Evolutionary conservation across 208 protist species (phyloP), one percentile per base, ranked within the genome.

Genomic region (Trypanosomatidae sp.): DNA sequence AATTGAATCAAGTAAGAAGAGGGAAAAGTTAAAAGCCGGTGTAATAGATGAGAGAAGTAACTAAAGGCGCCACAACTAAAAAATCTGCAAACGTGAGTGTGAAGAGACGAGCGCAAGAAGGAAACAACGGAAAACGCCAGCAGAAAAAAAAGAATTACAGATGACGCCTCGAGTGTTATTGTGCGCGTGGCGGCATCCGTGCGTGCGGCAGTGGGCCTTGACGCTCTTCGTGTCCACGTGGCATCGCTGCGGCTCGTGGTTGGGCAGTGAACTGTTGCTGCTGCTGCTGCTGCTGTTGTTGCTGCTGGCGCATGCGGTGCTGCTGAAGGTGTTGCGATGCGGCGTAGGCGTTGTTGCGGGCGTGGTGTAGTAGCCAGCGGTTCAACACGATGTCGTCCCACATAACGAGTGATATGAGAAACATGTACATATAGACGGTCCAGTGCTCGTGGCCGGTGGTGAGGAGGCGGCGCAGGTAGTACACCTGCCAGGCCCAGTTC

Each of bases 401-500:
- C 86, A 96, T 91, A 33, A 94, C 89, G 5, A 96, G 79, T 19
- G 79, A 87, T 62, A 96, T 92, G 53, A 93, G 78, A 9, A 80
- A 15, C 85, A 96, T 92, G 75, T 96, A 96, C 50, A 82, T 77
- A 64, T 96, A 96, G 17, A 96, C 89, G 8, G 89, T 93, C 88
- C 89, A 94, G 79, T 93, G 89, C 13, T 86, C 86, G 33, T 91
- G 62, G 0, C 82, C 83, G 28, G 49, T 78, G 30, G 66, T 75
- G 44, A 96, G 68, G n/a, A 96, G 81, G 25, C 86, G 88, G 50
- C 83, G 84, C 22, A 96, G 62, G 77, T 96, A 98, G 82, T 94
- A 92, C 41, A 91, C 84, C 73, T 98, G 95, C 93, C 95, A 98
- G 2, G 71, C 60, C 93, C 95, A 98, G 75, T 98, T 98, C n/a